These are phyloP conservation scores for Epicoccum sorghinum DNA, from an alignment of 2,329 filamentous ascomycete species.

Conservation along the genomic window DNA sequence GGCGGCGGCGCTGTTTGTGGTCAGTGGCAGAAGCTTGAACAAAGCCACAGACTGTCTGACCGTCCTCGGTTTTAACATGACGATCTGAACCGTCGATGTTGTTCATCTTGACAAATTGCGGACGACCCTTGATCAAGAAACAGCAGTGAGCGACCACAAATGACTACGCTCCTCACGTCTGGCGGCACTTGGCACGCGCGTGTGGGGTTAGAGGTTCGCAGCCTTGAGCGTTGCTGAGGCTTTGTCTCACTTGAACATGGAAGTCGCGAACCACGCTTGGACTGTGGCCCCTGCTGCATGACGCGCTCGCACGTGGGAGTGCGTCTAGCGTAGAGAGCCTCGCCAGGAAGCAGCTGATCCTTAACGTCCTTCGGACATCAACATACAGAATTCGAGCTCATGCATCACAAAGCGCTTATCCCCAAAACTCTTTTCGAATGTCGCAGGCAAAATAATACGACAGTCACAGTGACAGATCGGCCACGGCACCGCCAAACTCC, in stretches of 20 bases:
- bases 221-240: background rate
- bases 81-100: constrained; percentile 65
- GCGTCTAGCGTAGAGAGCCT: background rate
- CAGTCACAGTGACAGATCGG: too few relatives aligned
- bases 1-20: constrained; percentile 62
- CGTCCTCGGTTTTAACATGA: constrained; percentile 47
- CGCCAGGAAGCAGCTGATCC: too few relatives aligned
- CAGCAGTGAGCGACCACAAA: background rate
- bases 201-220: background rate
- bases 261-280: constrained; percentile 8
- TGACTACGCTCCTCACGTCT: background rate
- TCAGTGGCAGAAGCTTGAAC: constrained; percentile 5
- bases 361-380: too few relatives aligned
- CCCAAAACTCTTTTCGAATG: too few relatives aligned
- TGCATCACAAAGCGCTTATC: too few relatives aligned
- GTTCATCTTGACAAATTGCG: constrained; percentile 60
- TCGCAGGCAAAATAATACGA: too few relatives aligned
- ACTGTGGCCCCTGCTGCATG: constrained; percentile 13
- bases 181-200: background rate
- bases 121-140: background rate
- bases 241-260: background rate
- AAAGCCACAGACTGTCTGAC: constrained; percentile 19
- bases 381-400: too few relatives aligned
- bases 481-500: too few relatives aligned
- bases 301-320: constrained; percentile 10